Percentiles rank a stretch among this genome's conserved stretches.
Evolutionary conservation across 2,329 filamentous ascomycete species (phyloP).

Genomic region (Colletotrichum graminicola): DNA sequence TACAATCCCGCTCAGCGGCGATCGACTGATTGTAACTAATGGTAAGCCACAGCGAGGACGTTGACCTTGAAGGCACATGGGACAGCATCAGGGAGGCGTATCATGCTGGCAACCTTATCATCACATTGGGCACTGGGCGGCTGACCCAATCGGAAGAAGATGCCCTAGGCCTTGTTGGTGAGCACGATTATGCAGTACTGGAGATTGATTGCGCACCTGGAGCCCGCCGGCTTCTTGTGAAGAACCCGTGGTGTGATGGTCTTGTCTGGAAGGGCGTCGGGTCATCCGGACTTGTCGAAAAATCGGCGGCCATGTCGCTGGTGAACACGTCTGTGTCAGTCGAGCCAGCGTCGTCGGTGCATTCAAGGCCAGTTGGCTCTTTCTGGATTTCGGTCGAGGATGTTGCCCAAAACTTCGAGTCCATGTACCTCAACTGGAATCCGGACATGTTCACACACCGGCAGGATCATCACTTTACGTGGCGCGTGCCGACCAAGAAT

Average conservation of each 20-base stretch:
- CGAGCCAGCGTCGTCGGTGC: slow-evolving; percentile 41
- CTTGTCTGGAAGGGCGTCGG: slow-evolving; percentile 74
- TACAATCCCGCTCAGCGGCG: not conserved
- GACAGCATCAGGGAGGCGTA: slow-evolving; percentile 80
- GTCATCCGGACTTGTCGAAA: slow-evolving; percentile 40
- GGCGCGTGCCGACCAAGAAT: slow-evolving; percentile 71
- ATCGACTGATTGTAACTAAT: slow-evolving; percentile 13
- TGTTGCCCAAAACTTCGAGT: slow-evolving; percentile 92
- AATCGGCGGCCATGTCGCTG: slow-evolving; percentile 6
- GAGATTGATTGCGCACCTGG: slow-evolving; percentile 75
- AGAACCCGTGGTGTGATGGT: slow-evolving; percentile 95
- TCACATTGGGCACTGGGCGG: slow-evolving; percentile 91
- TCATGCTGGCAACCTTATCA: slow-evolving; percentile 81
- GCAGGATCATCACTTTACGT: slow-evolving; percentile 91
- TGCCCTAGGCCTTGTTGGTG: slow-evolving; percentile 83
- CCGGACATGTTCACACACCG: slow-evolving; percentile 83
- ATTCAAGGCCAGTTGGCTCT: slow-evolving; percentile 68
- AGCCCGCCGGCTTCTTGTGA: slow-evolving; percentile 80
- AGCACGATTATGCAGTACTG: slow-evolving; percentile 95
- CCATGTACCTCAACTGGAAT: slow-evolving; percentile 98
- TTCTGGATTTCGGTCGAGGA: slow-evolving; percentile 95
- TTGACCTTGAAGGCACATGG: slow-evolving; percentile 84
- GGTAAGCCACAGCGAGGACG: slow-evolving; percentile 73
- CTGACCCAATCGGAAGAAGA: slow-evolving; percentile 82
- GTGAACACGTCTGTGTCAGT: slow-evolving; percentile 33